These are phyloP conservation scores for Phytophthora constricta DNA, from an alignment of 352 stramenopile genomes.

Conservation along the genomic window DNA sequence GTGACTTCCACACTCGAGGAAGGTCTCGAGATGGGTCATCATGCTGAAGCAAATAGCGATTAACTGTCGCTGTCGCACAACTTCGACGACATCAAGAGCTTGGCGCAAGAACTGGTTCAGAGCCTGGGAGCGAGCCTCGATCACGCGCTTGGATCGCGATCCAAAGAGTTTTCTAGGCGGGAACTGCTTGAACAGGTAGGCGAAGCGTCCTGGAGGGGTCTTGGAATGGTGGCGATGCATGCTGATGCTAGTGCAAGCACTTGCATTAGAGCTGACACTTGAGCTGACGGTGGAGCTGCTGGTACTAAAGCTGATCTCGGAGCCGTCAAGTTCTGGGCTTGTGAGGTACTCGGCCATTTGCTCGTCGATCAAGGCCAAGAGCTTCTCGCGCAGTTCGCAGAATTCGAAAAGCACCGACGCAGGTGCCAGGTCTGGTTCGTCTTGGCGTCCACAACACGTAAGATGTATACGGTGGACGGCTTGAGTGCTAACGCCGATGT, in stretches of 20 bases:
- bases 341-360: conserved; percentile 40
- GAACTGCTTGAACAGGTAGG: conserved; percentile 74
- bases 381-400: conserved; percentile 71
- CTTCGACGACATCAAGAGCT: conserved; percentile 55
- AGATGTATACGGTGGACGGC: conserved; percentile 78
- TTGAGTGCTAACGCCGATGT: conserved; percentile 74
- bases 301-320: conserved; percentile 26
- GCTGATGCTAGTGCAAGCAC: conserved; percentile 28
- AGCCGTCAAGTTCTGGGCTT: conserved; percentile 21
- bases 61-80: conserved; percentile 62
- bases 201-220: conserved; percentile 46
- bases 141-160: conserved; percentile 71
- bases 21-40: conserved; percentile 70
- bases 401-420: conserved; percentile 81
- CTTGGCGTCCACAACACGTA: conserved; percentile 61
- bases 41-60: conserved; percentile 81
- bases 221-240: conserved; percentile 20
- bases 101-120: conserved; percentile 72
- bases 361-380: conserved; percentile 66
- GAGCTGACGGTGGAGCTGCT: conserved; percentile 23
- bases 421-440: conserved; percentile 62
- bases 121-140: conserved; percentile 64
- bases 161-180: conserved; percentile 67
- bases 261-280: conserved; percentile 26
- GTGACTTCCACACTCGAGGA: conserved; percentile 62